These are phyloP conservation scores for Cordyceps fumosorosea DNA, from an alignment of 2,329 filamentous ascomycete genomes.

Conservation along the genomic window DNA sequence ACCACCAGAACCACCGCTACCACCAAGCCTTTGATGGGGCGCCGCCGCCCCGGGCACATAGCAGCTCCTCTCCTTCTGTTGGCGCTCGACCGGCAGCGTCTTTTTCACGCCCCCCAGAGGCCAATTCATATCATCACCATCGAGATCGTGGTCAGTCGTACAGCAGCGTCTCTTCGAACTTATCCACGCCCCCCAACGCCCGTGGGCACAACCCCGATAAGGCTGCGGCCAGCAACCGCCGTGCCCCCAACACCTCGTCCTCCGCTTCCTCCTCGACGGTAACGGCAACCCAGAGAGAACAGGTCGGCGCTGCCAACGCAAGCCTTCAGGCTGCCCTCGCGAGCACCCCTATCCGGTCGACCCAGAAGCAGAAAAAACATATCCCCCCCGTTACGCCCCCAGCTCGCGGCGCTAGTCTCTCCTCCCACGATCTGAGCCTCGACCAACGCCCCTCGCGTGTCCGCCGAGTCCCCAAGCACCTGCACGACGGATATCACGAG, in stretches of 20 bases:
- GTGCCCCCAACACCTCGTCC: not conserved
- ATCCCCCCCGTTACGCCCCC: constrained; percentile 1
- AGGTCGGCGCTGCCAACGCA: not conserved
- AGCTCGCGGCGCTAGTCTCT: not conserved
- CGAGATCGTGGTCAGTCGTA: constrained; percentile 40
- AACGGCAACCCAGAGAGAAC: not conserved
- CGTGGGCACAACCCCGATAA: constrained; percentile 39
- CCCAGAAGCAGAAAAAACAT: not conserved
- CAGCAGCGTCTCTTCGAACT: constrained; percentile 51
- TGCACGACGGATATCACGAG: constrained; percentile 5
- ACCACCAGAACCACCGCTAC: constrained; percentile 24
- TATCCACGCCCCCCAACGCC: constrained; percentile 42
- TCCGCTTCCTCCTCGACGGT: not conserved
- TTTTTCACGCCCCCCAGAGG: not conserved
- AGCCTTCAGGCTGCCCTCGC: not conserved
- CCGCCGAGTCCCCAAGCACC: not conserved
- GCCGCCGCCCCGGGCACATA: constrained; percentile 1
- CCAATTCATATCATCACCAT: constrained; percentile 1
- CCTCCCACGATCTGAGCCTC: not conserved
- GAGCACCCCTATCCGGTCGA: not conserved
- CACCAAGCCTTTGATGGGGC: constrained; percentile 4
- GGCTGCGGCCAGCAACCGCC: constrained; percentile 45
- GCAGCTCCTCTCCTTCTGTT: not conserved
- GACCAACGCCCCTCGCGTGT: not conserved
- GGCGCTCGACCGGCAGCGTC: not conserved